These are phyloP conservation scores for Lipomyces yamadae DNA, from an alignment of 805 yeast species.

Conservation along the genomic window DNA sequence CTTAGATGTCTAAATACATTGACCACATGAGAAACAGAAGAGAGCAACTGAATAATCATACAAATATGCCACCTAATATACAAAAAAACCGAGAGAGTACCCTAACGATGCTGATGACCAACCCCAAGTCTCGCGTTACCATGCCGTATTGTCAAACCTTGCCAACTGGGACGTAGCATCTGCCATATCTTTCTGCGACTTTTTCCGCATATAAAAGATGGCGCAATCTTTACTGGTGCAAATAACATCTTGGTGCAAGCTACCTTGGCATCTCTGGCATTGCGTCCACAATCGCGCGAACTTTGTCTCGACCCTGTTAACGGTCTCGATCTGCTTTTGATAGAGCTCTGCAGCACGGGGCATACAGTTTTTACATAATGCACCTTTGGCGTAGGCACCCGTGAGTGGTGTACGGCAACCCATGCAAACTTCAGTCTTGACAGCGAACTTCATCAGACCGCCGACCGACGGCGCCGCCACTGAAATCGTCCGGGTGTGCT, in stretches of 20 bases:
- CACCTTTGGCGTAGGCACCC: constrained; percentile 61
- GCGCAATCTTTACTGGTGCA: constrained; percentile 98
- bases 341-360: constrained; percentile 75
- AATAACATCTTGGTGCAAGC: constrained; percentile 90
- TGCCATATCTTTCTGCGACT: constrained; percentile 73
- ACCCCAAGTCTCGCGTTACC: constrained; percentile 12
- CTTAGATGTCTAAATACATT: not conserved
- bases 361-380: constrained; percentile 80
- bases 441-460: constrained; percentile 89
- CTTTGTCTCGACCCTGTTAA: constrained; percentile 78
- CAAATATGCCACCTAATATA: not conserved
- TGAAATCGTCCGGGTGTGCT: constrained; percentile 77
- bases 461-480: constrained; percentile 77
- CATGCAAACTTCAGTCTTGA: constrained; percentile 84
- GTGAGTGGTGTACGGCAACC: constrained; percentile 82
- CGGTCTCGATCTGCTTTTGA: constrained; percentile 76
- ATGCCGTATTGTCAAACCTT: constrained; percentile 60
- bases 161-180: constrained; percentile 61
- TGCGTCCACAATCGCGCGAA: constrained; percentile 95
- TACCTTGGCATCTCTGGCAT: constrained; percentile 97
- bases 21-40: not conserved
- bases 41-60: not conserved
- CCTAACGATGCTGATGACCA: not conserved
- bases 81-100: not conserved
- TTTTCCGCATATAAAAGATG: constrained; percentile 93